Conservation (phyloP, 805 yeast species). For the Debaryomyces prosopidis region DNA sequence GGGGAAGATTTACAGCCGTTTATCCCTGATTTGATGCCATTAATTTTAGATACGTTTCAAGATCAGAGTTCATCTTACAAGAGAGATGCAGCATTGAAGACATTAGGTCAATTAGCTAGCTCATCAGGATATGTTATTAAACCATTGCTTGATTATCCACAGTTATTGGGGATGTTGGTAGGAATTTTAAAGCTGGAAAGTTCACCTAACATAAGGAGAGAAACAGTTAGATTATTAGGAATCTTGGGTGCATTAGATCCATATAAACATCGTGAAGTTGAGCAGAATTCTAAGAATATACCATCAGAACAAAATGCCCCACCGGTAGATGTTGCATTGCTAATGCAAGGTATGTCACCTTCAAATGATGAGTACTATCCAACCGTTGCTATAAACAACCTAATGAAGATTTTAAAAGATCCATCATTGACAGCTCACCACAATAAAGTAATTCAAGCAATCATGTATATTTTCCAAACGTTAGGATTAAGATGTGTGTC, state of each 20-base stretch:
- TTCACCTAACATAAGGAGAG: conserved; percentile 73
- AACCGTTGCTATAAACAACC: conserved; percentile 85
- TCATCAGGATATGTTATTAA: conserved; percentile 95
- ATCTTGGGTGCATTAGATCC: conserved; percentile 97
- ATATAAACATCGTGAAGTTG: conserved; percentile 89
- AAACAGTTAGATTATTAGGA: conserved; percentile 86
- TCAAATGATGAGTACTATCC: conserved; percentile 92
- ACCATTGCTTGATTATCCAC: conserved; percentile 90
- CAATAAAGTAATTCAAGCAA: conserved; percentile 90
- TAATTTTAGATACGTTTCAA: conserved; percentile 82
- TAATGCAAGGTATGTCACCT: conserved; percentile 94
- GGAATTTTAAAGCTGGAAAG: conserved; percentile 80
- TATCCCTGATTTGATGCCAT: conserved; percentile 78
- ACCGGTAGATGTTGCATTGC: conserved; percentile 82
- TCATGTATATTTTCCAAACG: conserved; percentile 86
- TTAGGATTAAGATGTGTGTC: conserved; percentile 86
- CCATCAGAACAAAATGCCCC: conserved; percentile 82
- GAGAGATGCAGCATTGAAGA: conserved; percentile 83
- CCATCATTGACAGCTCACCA: conserved; percentile 84
- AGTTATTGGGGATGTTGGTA: conserved; percentile 76
- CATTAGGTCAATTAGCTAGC: conserved; percentile 85
- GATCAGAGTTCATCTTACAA: conserved; percentile 89
- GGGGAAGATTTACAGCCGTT: conserved; percentile 81
- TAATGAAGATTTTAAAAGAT: conserved; percentile 83
- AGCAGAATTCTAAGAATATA: conserved; percentile 57